A percentile compares a stretch with the other conserved stretches of the same genome.
phyloP scores from a whole-genome alignment of 345 rosid genomes.

The Hibiscus syriacus region DNA sequence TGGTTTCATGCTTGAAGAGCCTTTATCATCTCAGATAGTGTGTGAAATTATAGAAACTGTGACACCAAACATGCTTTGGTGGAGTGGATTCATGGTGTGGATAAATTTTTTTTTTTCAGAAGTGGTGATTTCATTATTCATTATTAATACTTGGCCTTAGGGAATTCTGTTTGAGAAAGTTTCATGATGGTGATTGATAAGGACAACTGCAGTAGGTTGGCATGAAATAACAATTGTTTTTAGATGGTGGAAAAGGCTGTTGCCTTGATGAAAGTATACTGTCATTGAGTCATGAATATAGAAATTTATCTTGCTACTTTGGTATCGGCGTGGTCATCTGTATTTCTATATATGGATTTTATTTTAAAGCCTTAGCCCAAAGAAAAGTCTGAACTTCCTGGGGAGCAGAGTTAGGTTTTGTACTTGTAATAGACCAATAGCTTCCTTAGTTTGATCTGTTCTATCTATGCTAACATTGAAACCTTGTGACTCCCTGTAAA shows the following conservation, averaged over 20 bases:
- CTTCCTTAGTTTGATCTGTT: slow-evolving; percentile 1
- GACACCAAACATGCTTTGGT: neutral
- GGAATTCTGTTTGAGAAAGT: neutral
- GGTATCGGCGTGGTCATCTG: neutral
- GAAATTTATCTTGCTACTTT: neutral
- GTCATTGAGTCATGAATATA: neutral
- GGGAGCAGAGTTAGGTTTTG: neutral
- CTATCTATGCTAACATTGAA: no score
- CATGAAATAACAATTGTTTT: neutral
- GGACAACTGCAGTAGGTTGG: neutral
- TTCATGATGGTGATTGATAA: neutral
- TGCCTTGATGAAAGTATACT: neutral
- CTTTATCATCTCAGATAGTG: neutral
- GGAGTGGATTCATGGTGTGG: neutral
- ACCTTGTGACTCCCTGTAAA: neutral
- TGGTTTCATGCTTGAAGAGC: neutral
- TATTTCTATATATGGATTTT: neutral
- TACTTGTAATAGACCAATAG: no score
- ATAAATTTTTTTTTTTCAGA: neutral
- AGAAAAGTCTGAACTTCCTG: no score
- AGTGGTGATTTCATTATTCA: neutral
- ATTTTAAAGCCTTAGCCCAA: neutral
- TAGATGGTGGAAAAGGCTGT: neutral
- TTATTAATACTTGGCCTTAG: neutral
- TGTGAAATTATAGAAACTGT: neutral